A percentile compares a stretch with the other conserved stretches of the same genome.
These are phyloP conservation scores for Acorus gramineus DNA, from an alignment of 106 monocot genomes.

Conservation along the genomic window DNA sequence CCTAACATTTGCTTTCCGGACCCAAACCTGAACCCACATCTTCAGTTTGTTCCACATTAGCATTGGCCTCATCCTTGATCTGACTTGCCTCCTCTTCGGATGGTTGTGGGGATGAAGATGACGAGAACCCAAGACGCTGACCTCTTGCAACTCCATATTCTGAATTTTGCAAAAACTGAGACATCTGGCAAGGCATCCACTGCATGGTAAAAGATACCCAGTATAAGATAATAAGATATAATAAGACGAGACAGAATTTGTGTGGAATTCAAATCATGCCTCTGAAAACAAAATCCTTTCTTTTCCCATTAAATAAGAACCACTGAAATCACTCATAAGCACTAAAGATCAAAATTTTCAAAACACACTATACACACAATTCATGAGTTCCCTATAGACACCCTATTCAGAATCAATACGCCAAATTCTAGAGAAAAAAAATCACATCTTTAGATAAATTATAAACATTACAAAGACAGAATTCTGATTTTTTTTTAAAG, in stretches of 20 bases:
- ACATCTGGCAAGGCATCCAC: slow-evolving; percentile 4
- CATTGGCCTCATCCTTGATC: neutral
- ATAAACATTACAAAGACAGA: no score
- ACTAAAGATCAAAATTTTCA: no score
- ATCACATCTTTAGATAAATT: no score
- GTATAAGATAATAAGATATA: neutral
- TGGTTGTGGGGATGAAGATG: slow-evolving; percentile 43
- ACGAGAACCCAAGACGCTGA: slow-evolving; percentile 48
- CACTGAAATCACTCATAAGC: no score
- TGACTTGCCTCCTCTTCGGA: slow-evolving; percentile 12
- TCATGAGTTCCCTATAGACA: no score
- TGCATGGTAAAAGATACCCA: slow-evolving; percentile 4
- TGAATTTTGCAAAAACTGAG: slow-evolving; percentile 11
- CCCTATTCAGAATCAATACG: no score
- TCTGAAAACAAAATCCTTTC: no score
- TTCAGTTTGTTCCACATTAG: neutral
- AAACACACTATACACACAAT: no score
- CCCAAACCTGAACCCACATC: slow-evolving; percentile 8
- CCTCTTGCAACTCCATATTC: slow-evolving; percentile 3
- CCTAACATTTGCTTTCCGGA: no score
- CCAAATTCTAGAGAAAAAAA: no score
- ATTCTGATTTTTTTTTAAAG: no score
- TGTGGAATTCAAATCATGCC: neutral
- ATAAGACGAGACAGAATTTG: neutral
- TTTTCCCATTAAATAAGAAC: no score